Percentiles rank a stretch among this genome's conserved stretches.
These are phyloP conservation scores for Salpingoeca rosetta DNA, from an alignment of 78 protist genomes.

Conservation along the genomic window DNA sequence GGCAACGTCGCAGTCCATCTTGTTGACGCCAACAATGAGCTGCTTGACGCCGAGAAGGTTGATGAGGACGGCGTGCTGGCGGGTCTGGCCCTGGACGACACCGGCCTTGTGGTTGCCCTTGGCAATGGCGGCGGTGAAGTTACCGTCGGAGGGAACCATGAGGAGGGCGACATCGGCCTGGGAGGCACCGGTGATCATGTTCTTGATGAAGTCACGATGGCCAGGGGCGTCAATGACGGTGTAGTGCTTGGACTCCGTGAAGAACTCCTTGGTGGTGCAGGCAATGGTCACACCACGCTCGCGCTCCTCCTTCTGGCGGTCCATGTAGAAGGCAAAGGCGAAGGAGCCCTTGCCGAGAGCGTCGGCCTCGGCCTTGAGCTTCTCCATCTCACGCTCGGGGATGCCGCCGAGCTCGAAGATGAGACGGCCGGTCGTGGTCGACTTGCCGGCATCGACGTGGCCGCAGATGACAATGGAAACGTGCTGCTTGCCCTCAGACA, in stretches of 20 bases:
- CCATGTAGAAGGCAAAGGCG: constrained; percentile 82
- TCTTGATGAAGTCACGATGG: constrained; percentile 98
- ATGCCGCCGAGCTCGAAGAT: constrained; percentile 96
- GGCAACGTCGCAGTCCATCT: constrained; percentile 83
- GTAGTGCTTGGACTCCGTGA: constrained; percentile 89
- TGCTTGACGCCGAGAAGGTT: constrained; percentile 93
- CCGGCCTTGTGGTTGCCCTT: constrained; percentile 43
- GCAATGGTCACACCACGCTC: constrained; percentile 90
- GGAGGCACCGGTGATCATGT: constrained; percentile 99
- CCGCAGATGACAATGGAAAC: constrained; percentile 64
- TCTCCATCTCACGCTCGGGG: constrained; percentile 70
- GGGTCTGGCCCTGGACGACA: constrained; percentile 79
- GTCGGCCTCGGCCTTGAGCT: constrained; percentile 89
- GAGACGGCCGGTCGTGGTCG: constrained; percentile 92
- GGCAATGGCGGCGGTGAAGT: constrained; percentile 95
- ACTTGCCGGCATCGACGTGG: constrained; percentile 91
- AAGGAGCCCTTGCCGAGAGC: constrained; percentile 94
- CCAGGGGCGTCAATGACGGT: constrained; percentile 99
- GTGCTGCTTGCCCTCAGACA: not conserved
- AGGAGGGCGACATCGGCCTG: constrained; percentile 93
- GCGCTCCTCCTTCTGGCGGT: constrained; percentile 31
- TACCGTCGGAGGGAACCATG: constrained; percentile 84
- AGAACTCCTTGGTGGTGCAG: constrained; percentile 94
- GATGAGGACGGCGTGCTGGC: constrained; percentile 96
- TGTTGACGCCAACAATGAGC: constrained; percentile 89